Percentiles rank a stretch among this genome's conserved stretches.
phyloP scores from a whole-genome alignment of 1,139 yeast genomes.

The Taphrina pruni region DNA sequence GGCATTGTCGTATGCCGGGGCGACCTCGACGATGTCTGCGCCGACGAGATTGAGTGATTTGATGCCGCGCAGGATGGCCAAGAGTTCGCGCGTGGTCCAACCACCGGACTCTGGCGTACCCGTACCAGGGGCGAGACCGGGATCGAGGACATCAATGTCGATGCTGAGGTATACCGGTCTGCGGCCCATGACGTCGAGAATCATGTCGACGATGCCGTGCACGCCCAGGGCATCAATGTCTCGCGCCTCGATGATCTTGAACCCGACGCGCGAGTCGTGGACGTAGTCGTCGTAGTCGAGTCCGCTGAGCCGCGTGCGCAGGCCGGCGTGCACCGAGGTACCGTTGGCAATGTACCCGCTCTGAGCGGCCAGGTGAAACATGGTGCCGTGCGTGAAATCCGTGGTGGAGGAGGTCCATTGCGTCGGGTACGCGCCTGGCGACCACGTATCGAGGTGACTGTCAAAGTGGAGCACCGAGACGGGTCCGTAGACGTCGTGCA shows the following conservation, averaged over 20 bases:
- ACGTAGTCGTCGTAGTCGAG: conserved; percentile 62
- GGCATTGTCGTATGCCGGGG: conserved; percentile 67
- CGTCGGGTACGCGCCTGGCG: conserved; percentile 70
- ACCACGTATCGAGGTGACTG: conserved; percentile 44
- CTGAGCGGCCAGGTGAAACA: conserved; percentile 76
- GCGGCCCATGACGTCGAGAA: conserved; percentile 58
- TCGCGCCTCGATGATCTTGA: conserved; percentile 68
- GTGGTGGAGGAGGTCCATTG: conserved; percentile 66
- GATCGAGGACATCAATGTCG: conserved; percentile 81
- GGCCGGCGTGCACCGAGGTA: conserved; percentile 71
- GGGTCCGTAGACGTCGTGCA: conserved; percentile 65
- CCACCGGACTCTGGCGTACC: conserved; percentile 88
- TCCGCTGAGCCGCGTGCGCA: conserved; percentile 72
- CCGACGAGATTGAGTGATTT: conserved; percentile 70
- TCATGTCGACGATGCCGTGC: conserved; percentile 60
- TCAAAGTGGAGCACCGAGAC: conserved; percentile 69
- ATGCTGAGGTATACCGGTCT: conserved; percentile 74
- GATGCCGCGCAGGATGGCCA: conserved; percentile 64
- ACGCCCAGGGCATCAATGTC: conserved; percentile 63
- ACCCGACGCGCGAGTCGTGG: conserved; percentile 70
- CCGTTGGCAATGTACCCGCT: conserved; percentile 66
- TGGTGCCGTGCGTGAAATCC: conserved; percentile 76
- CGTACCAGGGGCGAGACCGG: conserved; percentile 80
- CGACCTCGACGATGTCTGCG: conserved; percentile 78
- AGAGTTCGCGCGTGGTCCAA: conserved; percentile 75